Conservation (phyloP, 2,329 filamentous ascomycete species). For the Sphaerulina musiva region DNA sequence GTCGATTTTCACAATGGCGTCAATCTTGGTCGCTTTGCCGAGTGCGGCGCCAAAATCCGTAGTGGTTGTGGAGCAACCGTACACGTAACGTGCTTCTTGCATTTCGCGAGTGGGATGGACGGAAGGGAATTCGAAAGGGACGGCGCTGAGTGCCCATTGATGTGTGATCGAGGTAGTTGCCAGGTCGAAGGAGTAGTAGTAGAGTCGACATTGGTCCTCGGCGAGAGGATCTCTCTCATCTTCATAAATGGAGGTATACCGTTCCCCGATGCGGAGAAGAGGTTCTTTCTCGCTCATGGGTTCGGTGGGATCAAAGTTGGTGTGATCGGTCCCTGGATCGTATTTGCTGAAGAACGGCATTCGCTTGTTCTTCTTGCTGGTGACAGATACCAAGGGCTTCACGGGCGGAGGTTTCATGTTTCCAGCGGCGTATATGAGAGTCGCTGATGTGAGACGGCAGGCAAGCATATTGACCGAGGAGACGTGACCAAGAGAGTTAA, state of each 20-base stretch:
- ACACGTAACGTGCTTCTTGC: slow-evolving; percentile 54
- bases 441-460: slow-evolving; percentile 60
- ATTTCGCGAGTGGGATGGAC: slow-evolving; percentile 52
- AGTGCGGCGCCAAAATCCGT: slow-evolving; percentile 54
- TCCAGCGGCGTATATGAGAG: slow-evolving; percentile 58
- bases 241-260: slow-evolving; percentile 12
- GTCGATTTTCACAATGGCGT: slow-evolving; percentile 59
- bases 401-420: slow-evolving; percentile 50
- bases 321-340: slow-evolving; percentile 30
- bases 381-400: slow-evolving; percentile 28
- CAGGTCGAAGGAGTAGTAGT: slow-evolving; percentile 60
- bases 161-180: slow-evolving; percentile 43
- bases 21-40: slow-evolving; percentile 60
- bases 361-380: slow-evolving; percentile 28
- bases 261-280: slow-evolving; percentile 17
- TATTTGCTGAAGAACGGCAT: slow-evolving; percentile 46
- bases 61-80: slow-evolving; percentile 58
- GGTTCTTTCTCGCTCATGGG: slow-evolving; percentile 28
- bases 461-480: slow-evolving; percentile 56
- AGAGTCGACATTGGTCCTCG: slow-evolving; percentile 61
- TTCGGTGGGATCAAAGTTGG: slow-evolving; percentile 28
- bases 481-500: slow-evolving; percentile 32
- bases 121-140: slow-evolving; percentile 64
- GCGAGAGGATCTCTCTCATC: slow-evolving; percentile 36
- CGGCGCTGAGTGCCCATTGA: slow-evolving; percentile 58